Evolutionary conservation across 345 rosid species (phyloP).

Genomic region (Clarkia xantiana): DNA sequence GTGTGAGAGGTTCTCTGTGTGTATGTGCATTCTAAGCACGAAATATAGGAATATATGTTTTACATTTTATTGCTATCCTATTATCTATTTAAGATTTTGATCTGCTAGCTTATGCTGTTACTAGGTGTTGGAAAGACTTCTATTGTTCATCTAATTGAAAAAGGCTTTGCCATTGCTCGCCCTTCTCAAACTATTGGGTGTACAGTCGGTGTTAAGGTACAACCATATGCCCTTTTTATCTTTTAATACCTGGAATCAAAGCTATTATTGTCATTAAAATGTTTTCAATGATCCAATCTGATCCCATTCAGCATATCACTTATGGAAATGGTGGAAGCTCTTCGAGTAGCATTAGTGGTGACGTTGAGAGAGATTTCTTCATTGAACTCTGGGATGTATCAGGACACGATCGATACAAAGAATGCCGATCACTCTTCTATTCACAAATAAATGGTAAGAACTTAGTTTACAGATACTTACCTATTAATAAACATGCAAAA

Average conservation of each 20-base stretch:
- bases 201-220: slow-evolving; percentile 88
- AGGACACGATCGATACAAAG: slow-evolving; percentile 96
- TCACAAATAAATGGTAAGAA: slow-evolving; percentile 80
- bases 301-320: slow-evolving; percentile 39
- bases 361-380: slow-evolving; percentile 90
- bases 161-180: slow-evolving; percentile 50
- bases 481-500: too few relatives aligned
- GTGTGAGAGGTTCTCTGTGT: too few relatives aligned
- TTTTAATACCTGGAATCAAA: not conserved
- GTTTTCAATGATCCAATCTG: not conserved
- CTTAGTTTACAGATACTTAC: not conserved
- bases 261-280: not conserved
- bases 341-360: slow-evolving; percentile 81
- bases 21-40: too few relatives aligned
- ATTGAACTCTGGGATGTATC: slow-evolving; percentile 98
- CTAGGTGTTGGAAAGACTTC: slow-evolving; percentile 94
- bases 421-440: slow-evolving; percentile 85
- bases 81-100: not conserved
- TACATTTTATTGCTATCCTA: too few relatives aligned
- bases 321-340: slow-evolving; percentile 81
- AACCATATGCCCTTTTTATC: not conserved
- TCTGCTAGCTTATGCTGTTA: slow-evolving; percentile 2
- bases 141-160: slow-evolving; percentile 73
- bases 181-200: slow-evolving; percentile 98
- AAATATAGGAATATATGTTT: too few relatives aligned